Evolutionary conservation across 768 basidiomycete species (phyloP).

Genomic region (Gloeopeniophorella convolvens): DNA sequence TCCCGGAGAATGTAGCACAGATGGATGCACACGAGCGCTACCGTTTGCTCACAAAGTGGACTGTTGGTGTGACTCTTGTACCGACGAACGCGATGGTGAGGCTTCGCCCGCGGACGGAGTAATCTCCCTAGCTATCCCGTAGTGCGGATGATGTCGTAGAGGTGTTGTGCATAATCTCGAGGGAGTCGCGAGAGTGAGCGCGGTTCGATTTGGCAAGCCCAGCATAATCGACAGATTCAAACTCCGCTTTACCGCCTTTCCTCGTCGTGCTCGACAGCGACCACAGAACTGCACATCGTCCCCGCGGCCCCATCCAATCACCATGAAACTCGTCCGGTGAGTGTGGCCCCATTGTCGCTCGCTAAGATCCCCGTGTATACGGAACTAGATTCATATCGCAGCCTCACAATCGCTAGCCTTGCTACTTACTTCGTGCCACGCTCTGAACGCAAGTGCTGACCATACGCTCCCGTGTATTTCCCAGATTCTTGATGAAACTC

Average conservation of each 20-base stretch:
- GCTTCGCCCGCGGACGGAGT: too few relatives aligned
- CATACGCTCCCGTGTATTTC: slow-evolving; percentile 4
- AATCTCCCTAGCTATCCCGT: too few relatives aligned
- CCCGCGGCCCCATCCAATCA: background rate
- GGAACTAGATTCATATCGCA: too few relatives aligned
- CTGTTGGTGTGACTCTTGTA: slow-evolving; percentile 30
- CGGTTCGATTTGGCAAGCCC: too few relatives aligned
- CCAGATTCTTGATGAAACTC: slow-evolving; percentile 97
- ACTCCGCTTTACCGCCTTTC: slow-evolving; percentile 8
- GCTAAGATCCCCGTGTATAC: too few relatives aligned
- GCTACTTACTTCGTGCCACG: background rate
- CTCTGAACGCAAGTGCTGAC: background rate
- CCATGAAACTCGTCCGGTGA: slow-evolving; percentile 17
- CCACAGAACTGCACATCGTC: background rate
- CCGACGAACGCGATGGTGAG: slow-evolving; percentile 28
- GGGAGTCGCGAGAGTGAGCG: too few relatives aligned
- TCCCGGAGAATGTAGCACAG: slow-evolving; percentile 32
- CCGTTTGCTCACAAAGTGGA: slow-evolving; percentile 32
- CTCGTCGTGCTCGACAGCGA: slow-evolving; percentile 11
- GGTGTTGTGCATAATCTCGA: too few relatives aligned
- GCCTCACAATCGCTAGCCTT: background rate
- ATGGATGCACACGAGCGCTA: slow-evolving; percentile 31
- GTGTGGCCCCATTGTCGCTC: background rate
- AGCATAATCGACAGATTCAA: slow-evolving; percentile 1
- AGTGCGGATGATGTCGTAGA: too few relatives aligned